A percentile compares a stretch with the other conserved stretches of the same genome.
These are phyloP conservation scores for Hansenula sp. DNA, from an alignment of 1,139 yeast genomes.

Conservation along the genomic window DNA sequence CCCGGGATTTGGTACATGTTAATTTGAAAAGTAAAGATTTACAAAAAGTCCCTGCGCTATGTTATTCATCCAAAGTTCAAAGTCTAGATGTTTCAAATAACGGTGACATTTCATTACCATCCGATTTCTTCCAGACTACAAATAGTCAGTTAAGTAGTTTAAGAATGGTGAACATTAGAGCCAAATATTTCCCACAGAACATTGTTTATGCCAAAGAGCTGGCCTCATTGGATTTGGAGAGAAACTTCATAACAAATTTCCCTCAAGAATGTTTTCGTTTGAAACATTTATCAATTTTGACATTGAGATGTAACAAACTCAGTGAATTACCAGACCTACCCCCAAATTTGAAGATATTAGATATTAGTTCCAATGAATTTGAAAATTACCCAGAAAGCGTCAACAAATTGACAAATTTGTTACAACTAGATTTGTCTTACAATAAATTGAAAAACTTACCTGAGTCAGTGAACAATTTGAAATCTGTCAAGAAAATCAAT, in stretches of 20 bases:
- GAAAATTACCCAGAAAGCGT: conserved; percentile 65
- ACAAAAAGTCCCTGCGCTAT: conserved; percentile 79
- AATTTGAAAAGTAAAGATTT: conserved; percentile 71
- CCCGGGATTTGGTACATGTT: conserved; percentile 70
- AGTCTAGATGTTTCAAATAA: conserved; percentile 82
- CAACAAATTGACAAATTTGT: conserved; percentile 55
- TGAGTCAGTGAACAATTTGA: conserved; percentile 53
- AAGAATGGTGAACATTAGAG: conserved; percentile 69
- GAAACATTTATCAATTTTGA: conserved; percentile 49
- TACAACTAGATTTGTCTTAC: conserved; percentile 77
- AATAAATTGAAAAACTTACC: conserved; percentile 67
- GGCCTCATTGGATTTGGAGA: conserved; percentile 71
- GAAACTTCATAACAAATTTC: conserved; percentile 64
- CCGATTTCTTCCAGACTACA: conserved; percentile 83
- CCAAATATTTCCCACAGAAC: conserved; percentile 69
- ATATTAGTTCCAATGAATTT: conserved; percentile 80
- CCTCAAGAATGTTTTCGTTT: conserved; percentile 58
- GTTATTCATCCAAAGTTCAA: conserved; percentile 80
- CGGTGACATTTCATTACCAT: conserved; percentile 79
- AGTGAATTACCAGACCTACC: conserved; percentile 57
- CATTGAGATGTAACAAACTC: conserved; percentile 72
- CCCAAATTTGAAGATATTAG: conserved; percentile 55
- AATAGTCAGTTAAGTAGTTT: conserved; percentile 58
- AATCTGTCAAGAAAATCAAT: conserved; percentile 62
- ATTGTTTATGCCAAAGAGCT: conserved; percentile 67